Percentiles rank a stretch among this genome's conserved stretches.
phyloP scores from a whole-genome alignment of 495 filamentous ascomycete species.

The Penicillium nucicola region DNA sequence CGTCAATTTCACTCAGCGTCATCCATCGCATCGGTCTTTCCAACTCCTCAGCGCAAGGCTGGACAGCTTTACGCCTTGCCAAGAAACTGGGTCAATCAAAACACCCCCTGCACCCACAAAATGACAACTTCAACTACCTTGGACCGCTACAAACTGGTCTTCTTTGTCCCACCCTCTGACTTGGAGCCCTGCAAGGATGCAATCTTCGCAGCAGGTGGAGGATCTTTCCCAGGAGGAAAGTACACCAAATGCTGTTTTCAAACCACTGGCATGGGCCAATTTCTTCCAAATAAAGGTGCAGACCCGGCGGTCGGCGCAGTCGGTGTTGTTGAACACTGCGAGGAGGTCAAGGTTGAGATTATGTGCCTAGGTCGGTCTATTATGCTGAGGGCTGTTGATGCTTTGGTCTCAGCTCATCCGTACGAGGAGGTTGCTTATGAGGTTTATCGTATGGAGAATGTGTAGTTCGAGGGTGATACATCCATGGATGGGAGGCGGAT shows the following conservation, averaged over 20 bases:
- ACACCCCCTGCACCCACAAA: not conserved
- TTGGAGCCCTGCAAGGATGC: constrained; percentile 44
- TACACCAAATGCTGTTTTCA: constrained; percentile 44
- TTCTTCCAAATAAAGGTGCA: constrained; percentile 37
- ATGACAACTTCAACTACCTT: constrained; percentile 6
- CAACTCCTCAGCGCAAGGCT: not conserved
- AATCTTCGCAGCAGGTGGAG: constrained; percentile 43
- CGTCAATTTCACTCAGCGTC: not conserved
- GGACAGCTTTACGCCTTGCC: not conserved
- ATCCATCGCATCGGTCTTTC: not conserved
- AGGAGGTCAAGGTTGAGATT: constrained; percentile 52
- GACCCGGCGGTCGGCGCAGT: constrained; percentile 38
- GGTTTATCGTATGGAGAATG: constrained; percentile 70
- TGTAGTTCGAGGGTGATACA: constrained; percentile 34
- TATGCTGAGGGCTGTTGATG: constrained; percentile 42
- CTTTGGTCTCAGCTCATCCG: constrained; percentile 61
- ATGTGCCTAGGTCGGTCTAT: constrained; percentile 49
- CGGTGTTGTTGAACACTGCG: constrained; percentile 42
- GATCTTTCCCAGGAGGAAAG: constrained; percentile 41
- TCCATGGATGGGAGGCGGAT: not conserved
- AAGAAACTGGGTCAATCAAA: not conserved
- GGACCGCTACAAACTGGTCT: constrained; percentile 49
- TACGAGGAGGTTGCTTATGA: constrained; percentile 77
- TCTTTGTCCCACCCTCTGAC: constrained; percentile 42
- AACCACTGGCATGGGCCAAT: constrained; percentile 37